Base-by-base conservation (phyloP, 2,329 filamentous ascomycete species). In the Parascedosporium putredinis region DNA sequence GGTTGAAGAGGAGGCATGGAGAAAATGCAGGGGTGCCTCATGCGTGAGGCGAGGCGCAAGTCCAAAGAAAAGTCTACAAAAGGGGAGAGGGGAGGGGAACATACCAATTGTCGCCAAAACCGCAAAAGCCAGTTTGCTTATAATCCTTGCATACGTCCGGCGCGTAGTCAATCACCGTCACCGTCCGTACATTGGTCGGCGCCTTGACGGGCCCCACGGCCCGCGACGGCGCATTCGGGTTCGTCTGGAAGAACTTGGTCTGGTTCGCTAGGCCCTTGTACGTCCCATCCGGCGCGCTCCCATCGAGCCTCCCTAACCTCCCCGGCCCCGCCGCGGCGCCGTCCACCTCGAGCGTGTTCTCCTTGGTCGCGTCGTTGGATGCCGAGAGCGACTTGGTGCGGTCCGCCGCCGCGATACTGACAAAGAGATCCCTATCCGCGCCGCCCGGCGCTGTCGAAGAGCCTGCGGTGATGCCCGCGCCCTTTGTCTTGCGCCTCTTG, bases 61-160 rank as follows among this genome's bases (percentile, higher is more conserved):
- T 40, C 10, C 14, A 9, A 20, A 20, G 20, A 2, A 9, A 20
- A 24, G 18, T 18, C 10, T 16, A 10, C 8, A 5, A 5, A 20
- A 42, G n/a, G 18, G 5, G 9, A 22, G 5, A 22, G 9, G 18
- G 10, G 18, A 20, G 10, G 4, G 9, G 22, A 20, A 40, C 38
- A 2, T 22, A 42, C 38, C 90, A 95, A 53, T 75, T 82, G 62
- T 93, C 87, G 24, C 86, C 61, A 31, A 67, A 67, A 1, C 65
- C 78, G 57, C 79, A 84, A 61, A 81, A 82, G 0, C 79, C 82
- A 20, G 69, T 86, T 55, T 59, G 55, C 40, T 50, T 50, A 29
- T 52, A 55, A 62, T 97, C 93, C 64, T 97, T 97, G 68, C 93
- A 98, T 0, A 95, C 86, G 56, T 97, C 91, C 0, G 91, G 88